A percentile compares a stretch with the other conserved stretches of the same genome.
These are phyloP conservation scores for Cercospora beticola DNA, from an alignment of 2,329 filamentous ascomycete genomes.

Conservation along the genomic window DNA sequence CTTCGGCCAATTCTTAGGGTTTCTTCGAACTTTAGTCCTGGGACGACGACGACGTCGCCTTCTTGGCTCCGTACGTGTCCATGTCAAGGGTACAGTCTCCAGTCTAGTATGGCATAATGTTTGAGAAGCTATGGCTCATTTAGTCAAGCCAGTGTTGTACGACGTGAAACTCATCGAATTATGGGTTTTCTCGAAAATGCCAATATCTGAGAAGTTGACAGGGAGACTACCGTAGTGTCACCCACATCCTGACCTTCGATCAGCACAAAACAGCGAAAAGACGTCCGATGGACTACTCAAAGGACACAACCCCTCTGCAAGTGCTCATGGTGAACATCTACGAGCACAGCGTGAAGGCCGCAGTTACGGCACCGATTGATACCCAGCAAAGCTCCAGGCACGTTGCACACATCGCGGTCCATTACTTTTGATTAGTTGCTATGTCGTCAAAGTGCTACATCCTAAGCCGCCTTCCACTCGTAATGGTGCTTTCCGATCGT, in stretches of 20 bases:
- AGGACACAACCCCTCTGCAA: background rate
- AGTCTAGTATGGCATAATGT: background rate
- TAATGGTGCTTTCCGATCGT: constrained; percentile 61
- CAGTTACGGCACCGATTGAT: background rate
- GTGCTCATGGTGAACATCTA: background rate
- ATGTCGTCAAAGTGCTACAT: background rate
- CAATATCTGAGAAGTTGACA: background rate
- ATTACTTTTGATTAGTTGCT: background rate
- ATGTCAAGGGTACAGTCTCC: background rate
- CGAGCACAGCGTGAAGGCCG: background rate
- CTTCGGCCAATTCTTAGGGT: background rate
- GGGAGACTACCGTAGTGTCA: no score
- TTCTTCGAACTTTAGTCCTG: background rate
- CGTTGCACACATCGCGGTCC: background rate
- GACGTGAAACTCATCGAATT: background rate
- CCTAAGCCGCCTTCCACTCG: constrained; percentile 57
- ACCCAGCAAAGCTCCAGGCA: background rate
- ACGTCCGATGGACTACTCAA: background rate
- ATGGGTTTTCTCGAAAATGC: background rate
- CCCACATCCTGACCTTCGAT: background rate
- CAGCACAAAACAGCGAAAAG: background rate
- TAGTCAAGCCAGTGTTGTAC: background rate
- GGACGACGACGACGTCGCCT: background rate
- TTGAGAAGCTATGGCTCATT: background rate
- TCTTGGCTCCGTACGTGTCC: background rate